Evolutionary conservation across 208 protist genomes (phyloP), one percentile per base, ranked within the genome.

Genomic region (Tritrichomonas foetus): DNA sequence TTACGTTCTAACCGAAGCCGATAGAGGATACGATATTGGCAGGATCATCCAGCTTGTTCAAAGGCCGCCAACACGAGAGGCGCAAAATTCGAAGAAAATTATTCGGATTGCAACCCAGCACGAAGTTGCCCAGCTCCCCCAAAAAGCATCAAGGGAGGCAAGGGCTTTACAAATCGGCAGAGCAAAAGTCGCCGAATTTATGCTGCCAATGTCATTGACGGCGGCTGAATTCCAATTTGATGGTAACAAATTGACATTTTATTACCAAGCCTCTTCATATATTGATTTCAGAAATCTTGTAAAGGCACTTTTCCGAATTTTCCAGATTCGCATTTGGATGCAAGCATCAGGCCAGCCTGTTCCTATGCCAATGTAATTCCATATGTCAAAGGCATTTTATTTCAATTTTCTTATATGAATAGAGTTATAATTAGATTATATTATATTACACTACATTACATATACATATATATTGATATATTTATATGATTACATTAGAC

Each of bases 251-350:
- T 49, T 89, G 33, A 89, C 78, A 9, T 25, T 89, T 57, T 89
- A 89, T 49, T 89, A 33, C 30, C 33, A 41, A 61, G 41, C 78
- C 33, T 39, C 13, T 13, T 27, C 9, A 89, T 89, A 89, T 89
- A 33, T 89, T 57, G 78, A 89, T 57, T 89, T 89, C 57, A 89
- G 78, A 50, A 89, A 47, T 27, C 78, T 89, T n/a, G 78, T 89
- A 9, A 25, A 47, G 22, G 41, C 47, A 57, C 30, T 89, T 2
- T 89, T 89, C n/a, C 33, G 47, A 39, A 39, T 39, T 16, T 89
- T 89, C 16, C 47, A 47, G 39, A 89, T 89, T 13, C 78, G 78
- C 14, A 89, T 89, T 89, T 89, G 78, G 78, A 89, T 89, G 78
- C n/a, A n/a, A n/a, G n/a, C n/a, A n/a, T n/a, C n/a, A n/a, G n/a